Evolutionary conservation across 306 rosid genomes (phyloP), one percentile per base, ranked within the genome.

Genomic region (Prunus dulcis): DNA sequence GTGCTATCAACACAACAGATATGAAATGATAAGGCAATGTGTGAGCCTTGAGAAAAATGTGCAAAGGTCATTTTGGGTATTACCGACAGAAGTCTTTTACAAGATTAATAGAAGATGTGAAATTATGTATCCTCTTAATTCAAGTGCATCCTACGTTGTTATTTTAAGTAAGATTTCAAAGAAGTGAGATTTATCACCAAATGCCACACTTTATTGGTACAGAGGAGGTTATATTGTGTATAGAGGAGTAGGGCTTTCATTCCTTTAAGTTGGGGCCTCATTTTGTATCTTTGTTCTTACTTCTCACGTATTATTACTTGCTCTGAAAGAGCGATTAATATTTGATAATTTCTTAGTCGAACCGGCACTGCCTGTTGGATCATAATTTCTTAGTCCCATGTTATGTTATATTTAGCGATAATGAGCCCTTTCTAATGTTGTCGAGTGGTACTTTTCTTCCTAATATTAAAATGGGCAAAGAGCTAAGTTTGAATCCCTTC

Each of bases 151-250:
- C 56, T 69, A 32, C 75, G 52, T 73, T 65, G 73, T 80, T 62
- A 74, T 56, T 64, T 67, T 64, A 63, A 30, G 63, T 67, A 43
- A 66, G 56, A 45, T 56, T 64, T 23, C 78, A 53, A 77, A 71
- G 47, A 38, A 72, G 68, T 49, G 74, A 64, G 55, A 55, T 57
- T 14, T 10, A 9, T 76, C 75, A 73, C 64, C 19, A 73, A 50
- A 79, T 81, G 75, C 80, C 71, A 79, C 70, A 75, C 52, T 28
- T 13, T 63, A 47, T 73, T 80, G 71, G 25, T 75, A 58, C 43
- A 65, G 80, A 82, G 87, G 78, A 70, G 72, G 84, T 63, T 78
- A 83, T 70, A 63, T 68, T 84, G 82, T 84, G 82, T 82, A 90
- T 76, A 83, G 81, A 82, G 79, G 66, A 64, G 69, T 80, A 67